A percentile compares a stretch with the other conserved stretches of the same genome.
phyloP scores from a whole-genome alignment of 352 stramenopile species.

The Phytopythium litorale region DNA sequence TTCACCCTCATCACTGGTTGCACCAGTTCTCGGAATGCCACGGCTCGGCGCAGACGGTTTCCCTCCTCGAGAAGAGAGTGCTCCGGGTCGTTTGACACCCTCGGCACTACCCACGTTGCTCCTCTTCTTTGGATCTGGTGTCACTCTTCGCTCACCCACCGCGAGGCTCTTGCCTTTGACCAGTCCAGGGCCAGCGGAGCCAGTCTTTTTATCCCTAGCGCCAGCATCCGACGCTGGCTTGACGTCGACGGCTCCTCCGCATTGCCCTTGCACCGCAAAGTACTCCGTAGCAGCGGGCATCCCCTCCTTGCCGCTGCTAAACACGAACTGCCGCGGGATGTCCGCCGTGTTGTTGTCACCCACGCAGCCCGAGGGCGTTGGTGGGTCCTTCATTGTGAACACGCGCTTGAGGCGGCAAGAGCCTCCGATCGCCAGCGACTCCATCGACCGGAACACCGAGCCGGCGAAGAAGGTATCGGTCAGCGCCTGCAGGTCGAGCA shows the following conservation, averaged over 20 bases:
- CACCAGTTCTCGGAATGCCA: not conserved
- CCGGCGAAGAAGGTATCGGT: slow-evolving; percentile 53
- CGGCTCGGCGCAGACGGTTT: not conserved
- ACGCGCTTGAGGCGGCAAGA: slow-evolving; percentile 75
- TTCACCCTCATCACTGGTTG: not conserved
- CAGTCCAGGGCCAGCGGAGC: not conserved
- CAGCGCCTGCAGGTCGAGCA: slow-evolving; percentile 68
- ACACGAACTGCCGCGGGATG: slow-evolving; percentile 69
- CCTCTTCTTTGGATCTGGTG: not conserved
- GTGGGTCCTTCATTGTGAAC: slow-evolving; percentile 86
- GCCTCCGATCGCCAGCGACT: slow-evolving; percentile 69
- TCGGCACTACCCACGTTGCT: not conserved
- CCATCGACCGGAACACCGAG: slow-evolving; percentile 64
- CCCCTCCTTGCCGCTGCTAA: slow-evolving; percentile 11
- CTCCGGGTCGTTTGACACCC: not conserved
- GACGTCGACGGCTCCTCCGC: not conserved
- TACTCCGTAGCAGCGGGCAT: slow-evolving; percentile 52
- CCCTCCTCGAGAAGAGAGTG: not conserved
- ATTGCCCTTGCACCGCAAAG: slow-evolving; percentile 17
- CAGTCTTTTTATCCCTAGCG: not conserved
- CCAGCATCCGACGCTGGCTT: not conserved
- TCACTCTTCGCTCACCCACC: not conserved
- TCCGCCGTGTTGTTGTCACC: slow-evolving; percentile 20
- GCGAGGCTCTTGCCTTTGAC: not conserved
- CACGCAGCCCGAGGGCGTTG: slow-evolving; percentile 19